phyloP scores from a whole-genome alignment of 257 asterid species.

The Linderniella brevidens region DNA sequence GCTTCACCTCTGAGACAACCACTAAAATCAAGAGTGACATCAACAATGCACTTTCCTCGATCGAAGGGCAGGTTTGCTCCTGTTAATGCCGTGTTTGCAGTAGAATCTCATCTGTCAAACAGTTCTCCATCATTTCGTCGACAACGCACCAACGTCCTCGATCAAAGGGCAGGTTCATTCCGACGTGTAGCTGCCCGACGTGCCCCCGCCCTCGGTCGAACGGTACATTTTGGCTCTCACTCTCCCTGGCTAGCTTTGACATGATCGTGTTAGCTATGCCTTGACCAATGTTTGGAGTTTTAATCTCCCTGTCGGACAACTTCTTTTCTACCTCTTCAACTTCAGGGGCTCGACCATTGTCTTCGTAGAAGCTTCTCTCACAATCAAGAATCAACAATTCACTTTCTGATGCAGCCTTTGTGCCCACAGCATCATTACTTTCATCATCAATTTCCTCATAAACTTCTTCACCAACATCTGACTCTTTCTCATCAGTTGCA shows the following conservation, averaged over 20 bases:
- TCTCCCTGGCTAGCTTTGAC: no score
- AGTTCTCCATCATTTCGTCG: no score
- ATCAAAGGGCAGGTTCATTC: no score
- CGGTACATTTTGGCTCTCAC: no score
- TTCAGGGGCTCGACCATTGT: constrained; percentile 24
- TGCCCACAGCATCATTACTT: constrained; percentile 9
- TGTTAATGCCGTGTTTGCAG: no score
- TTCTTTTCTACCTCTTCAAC: constrained; percentile 13
- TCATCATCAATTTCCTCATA: constrained; percentile 27
- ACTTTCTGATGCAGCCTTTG: constrained; percentile 16
- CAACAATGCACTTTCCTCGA: no score
- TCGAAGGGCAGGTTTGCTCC: no score
- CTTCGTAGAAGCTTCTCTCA: constrained; percentile 20
- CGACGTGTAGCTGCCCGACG: no score
- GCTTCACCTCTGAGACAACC: constrained; percentile 80
- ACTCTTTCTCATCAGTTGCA: constrained; percentile 18
- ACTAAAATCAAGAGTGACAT: constrained; percentile 77
- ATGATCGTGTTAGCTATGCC: no score
- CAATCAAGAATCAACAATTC: constrained; percentile 13
- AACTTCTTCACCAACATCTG: constrained; percentile 13
- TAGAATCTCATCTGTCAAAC: no score
- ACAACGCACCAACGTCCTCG: no score
- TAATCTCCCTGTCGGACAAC: constrained; percentile 14
- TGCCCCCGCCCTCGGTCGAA: no score
- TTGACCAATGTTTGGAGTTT: constrained; percentile 11